A percentile compares a stretch with the other conserved stretches of the same genome.
Evolutionary conservation across 257 asterid genomes (phyloP).

Genomic region (Cordia subcordata): DNA sequence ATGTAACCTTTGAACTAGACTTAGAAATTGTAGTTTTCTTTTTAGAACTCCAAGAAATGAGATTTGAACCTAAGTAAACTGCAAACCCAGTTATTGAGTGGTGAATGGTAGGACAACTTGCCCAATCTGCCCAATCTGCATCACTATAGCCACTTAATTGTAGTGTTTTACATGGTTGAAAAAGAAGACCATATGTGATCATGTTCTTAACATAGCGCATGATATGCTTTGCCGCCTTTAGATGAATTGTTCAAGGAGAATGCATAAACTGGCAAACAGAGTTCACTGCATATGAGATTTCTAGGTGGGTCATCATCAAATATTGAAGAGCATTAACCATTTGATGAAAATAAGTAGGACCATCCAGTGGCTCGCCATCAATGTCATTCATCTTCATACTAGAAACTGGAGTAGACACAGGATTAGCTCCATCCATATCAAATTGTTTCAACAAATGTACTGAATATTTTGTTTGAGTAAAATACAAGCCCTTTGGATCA

Average conservation of each 20-base stretch:
- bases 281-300: not conserved
- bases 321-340: not conserved
- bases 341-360: not conserved
- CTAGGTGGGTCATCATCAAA: not conserved
- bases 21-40: not conserved
- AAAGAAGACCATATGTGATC: not conserved
- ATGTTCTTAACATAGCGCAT: not conserved
- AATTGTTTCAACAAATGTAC: not conserved
- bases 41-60: not conserved
- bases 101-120: not conserved
- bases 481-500: not conserved
- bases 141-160: not conserved
- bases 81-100: not conserved
- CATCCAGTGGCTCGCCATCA: not conserved
- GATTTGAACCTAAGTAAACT: not conserved
- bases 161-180: not conserved
- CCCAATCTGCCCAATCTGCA: not conserved
- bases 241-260: not conserved
- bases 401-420: not conserved
- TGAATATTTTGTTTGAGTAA: not conserved
- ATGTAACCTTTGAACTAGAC: not conserved
- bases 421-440: not conserved
- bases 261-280: not conserved
- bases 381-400: not conserved
- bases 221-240: not conserved